Evolutionary conservation across 306 rosid species (phyloP).

Genomic region (Casuarina cunninghamiana): DNA sequence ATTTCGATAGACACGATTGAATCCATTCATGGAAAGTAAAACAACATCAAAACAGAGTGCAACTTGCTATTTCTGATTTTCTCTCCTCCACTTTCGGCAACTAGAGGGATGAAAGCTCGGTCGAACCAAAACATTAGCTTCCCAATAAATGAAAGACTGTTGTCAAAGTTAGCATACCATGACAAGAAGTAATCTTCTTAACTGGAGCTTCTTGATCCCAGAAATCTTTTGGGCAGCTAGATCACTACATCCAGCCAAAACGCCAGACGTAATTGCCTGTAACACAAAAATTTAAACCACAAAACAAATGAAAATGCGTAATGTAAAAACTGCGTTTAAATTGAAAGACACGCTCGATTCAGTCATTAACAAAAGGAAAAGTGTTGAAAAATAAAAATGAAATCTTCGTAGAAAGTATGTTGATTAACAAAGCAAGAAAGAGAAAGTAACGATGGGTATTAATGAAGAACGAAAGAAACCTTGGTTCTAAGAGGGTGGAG

Average conservation of each 20-base stretch:
- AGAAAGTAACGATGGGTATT: not conserved
- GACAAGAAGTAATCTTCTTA: conserved; percentile 73
- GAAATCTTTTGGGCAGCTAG: conserved; percentile 82
- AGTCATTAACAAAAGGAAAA: not conserved
- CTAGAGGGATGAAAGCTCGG: not conserved
- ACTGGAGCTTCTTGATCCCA: conserved; percentile 83
- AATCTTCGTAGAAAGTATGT: not conserved
- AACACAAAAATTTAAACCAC: conserved; percentile 19
- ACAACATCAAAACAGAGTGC: not conserved
- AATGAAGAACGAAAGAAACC: conserved; percentile 40
- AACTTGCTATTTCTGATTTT: not conserved
- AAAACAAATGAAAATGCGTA: not conserved
- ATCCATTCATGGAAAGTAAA: conserved; percentile 8
- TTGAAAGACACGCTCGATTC: not conserved
- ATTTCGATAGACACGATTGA: not conserved
- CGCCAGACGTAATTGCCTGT: conserved; percentile 89
- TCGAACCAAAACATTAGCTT: not conserved
- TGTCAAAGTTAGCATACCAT: conserved; percentile 43
- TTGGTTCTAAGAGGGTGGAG: conserved; percentile 87
- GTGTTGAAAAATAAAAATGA: not conserved
- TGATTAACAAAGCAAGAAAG: not conserved
- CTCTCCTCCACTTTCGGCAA: not conserved
- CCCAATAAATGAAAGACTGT: not conserved
- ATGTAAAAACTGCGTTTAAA: not conserved
- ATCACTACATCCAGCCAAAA: conserved; percentile 80